Base-by-base conservation (phyloP, 2,329 filamentous ascomycete species). In the Hawksworthiomyces lignivorus region DNA sequence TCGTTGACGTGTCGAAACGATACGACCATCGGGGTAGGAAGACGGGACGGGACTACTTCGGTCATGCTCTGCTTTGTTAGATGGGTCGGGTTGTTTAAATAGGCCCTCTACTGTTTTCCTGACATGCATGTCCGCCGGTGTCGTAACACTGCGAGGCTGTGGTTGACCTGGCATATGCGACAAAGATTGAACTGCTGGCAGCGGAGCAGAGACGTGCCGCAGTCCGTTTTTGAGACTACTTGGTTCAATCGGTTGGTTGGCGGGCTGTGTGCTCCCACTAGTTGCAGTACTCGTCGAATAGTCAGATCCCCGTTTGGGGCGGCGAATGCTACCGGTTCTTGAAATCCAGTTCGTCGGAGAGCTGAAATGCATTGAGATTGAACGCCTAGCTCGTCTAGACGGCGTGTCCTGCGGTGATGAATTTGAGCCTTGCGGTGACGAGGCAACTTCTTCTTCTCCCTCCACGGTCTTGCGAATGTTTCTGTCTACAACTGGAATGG, bases 341-440 rank as follows among this genome's bases (percentile, higher is more conserved):
- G 72, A 62, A 48, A 78, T 72, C 75, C 76, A 80, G 37, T 62
- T 71, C 37, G 62, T 65, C 14, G 76, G 68, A 2, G 76, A 73
- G 46, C 67, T 66, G 46, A 82, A 75, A 41, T 77, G 74, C 66
- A 77, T 72, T 14, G 78, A 80, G 20, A 75, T 62, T 14, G 77
- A 79, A 45, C 72, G 68, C 41, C 65, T 67, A 11, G 71, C 61
- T 38, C 58, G 63, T 50, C 67, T 70, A 7, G 66, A 62, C 3
- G 67, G 64, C 2, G 65, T 66, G 21, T 58, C 58, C 28, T 68
- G 63, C 3, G 58, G 54, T 2, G 61, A 48, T 1, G 39, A 21
- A 19, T 27, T 22, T 4, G 36, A 38, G 26, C 26, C 34, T 3
- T 39, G 33, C 4, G 42, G 28, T 12, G 31, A 46, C 3, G 15